Base-by-base conservation (phyloP, 495 filamentous ascomycete species). In the Aspergillus haitiensis region DNA sequence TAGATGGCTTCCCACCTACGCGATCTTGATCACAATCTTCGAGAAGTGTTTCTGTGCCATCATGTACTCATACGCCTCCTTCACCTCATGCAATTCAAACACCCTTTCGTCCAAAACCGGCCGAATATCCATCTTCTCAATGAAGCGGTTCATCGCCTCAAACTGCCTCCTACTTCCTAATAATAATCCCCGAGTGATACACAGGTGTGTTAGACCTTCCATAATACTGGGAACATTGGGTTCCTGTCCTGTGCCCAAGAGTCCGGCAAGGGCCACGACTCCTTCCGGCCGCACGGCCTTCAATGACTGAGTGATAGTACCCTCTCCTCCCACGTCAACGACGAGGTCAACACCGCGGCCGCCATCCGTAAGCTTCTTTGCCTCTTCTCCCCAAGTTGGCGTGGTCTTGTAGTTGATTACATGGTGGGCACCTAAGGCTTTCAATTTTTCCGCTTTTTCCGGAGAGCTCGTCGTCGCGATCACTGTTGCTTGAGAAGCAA, bases 381-480 rank as follows among this genome's bases (percentile, higher is more conserved):
- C 89, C 5, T 76, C 78, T 69, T 85, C 82, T 46, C 86, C 86
- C 86, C 86, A 88, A 60, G 86, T 80, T 5, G 70, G 15, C 18
- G 82, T 77, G 39, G 81, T 79, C 48, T 75, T 77, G 72, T 89
- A 90, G 74, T 88, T 88, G 58, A 89, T 73, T n/a, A 78, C 65
- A 52, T 75, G 71, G 32, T 74, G 68, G 3, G 77, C 78, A 9
- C 78, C 78, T 5, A 78, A 60, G 6, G 80, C 73, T 68, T 83
- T 86, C 34, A 90, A 70, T 9, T 64, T 65, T 15, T 83, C 74
- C 6, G 68, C 82, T 74, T 92, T 92, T n/a, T 73, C 72, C 0
- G 78, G 76, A 2, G 80, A 82, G 7, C 84, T 88, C 0, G 88
- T 91, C 0, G 88, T 92, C 0, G 87, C 81, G 58, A 93, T 90